These are phyloP conservation scores for Acanthamoeba triangularis DNA, from an alignment of 208 protist genomes.

Conservation along the genomic window DNA sequence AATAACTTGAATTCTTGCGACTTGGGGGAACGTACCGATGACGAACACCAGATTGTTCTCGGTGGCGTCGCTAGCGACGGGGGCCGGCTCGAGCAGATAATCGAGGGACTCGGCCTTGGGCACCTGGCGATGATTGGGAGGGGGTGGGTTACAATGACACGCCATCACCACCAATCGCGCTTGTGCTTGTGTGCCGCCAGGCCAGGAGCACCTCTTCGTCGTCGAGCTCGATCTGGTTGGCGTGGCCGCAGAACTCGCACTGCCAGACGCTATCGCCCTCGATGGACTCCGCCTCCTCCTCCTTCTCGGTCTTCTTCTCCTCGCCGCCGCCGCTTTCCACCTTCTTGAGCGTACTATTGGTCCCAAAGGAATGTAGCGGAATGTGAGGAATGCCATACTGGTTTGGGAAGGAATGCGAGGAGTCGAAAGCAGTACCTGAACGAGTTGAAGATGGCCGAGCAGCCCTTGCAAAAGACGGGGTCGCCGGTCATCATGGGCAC, in stretches of 20 bases:
- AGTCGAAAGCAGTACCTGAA: not conserved
- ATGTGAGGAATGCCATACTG: not conserved
- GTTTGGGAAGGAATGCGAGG: not conserved
- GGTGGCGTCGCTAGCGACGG: not conserved
- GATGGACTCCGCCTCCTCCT: conserved; percentile 2
- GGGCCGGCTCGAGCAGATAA: conserved; percentile 80
- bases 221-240: conserved; percentile 75
- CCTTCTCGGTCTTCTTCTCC: not conserved
- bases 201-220: conserved; percentile 66
- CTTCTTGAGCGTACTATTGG: not conserved
- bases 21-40: not conserved
- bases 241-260: conserved; percentile 84
- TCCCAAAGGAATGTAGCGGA: not conserved
- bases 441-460: conserved; percentile 75
- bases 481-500: conserved; percentile 83
- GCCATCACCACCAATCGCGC: not conserved
- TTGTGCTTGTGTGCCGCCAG: too few species aligned
- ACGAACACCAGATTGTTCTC: not conserved
- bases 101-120: conserved; percentile 78
- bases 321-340: not conserved
- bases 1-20: too few species aligned
- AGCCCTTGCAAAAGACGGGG: conserved; percentile 79
- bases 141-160: not conserved
- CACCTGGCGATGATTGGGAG: not conserved
- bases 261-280: conserved; percentile 23